Evolutionary conservation across 75 land plant genomes (phyloP).

Genomic region (Larix kaempferi): DNA sequence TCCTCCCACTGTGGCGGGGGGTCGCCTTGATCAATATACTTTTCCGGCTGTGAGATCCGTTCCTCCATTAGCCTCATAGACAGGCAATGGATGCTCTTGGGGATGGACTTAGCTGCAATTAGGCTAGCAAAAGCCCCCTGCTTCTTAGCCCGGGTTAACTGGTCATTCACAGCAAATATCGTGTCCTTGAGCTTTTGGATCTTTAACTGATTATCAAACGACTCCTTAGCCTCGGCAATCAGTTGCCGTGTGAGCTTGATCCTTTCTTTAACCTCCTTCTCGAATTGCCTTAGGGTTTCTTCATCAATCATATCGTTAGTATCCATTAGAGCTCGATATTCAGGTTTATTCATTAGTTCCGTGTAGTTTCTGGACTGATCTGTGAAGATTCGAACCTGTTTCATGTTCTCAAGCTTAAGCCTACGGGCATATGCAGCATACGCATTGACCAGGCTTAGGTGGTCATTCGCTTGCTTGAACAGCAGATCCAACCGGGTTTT

Average conservation of each 20-base stretch:
- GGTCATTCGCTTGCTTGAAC: constrained; percentile 77
- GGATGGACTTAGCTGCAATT: constrained; percentile 86
- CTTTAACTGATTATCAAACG: constrained; percentile 89
- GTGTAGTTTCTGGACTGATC: constrained; percentile 54
- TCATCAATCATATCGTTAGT: constrained; percentile 40
- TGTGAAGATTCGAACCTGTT: constrained; percentile 58
- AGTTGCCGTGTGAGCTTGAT: constrained; percentile 51
- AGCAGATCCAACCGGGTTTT: constrained; percentile 56
- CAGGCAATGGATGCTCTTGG: constrained; percentile 89
- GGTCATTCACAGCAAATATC: constrained; percentile 79
- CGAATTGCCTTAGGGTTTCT: constrained; percentile 67
- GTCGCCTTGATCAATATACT: constrained; percentile 35
- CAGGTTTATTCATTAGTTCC: constrained; percentile 34
- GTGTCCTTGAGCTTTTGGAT: constrained; percentile 91
- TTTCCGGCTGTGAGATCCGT: constrained; percentile 62
- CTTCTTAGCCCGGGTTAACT: constrained; percentile 70
- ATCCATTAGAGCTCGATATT: constrained; percentile 36
- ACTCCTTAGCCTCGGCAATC: constrained; percentile 68
- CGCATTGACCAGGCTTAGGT: constrained; percentile 63
- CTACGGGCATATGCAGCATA: constrained; percentile 77
- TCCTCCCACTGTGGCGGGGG: constrained; percentile 38
- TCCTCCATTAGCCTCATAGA: constrained; percentile 82
- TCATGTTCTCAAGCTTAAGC: constrained; percentile 72
- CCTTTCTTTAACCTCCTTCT: constrained; percentile 81
- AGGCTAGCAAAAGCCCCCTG: constrained; percentile 64